Percentiles rank a stretch among this genome's conserved stretches.
phyloP scores from a whole-genome alignment of 2,329 filamentous ascomycete genomes.

The Torrubiella hemipterigena region DNA sequence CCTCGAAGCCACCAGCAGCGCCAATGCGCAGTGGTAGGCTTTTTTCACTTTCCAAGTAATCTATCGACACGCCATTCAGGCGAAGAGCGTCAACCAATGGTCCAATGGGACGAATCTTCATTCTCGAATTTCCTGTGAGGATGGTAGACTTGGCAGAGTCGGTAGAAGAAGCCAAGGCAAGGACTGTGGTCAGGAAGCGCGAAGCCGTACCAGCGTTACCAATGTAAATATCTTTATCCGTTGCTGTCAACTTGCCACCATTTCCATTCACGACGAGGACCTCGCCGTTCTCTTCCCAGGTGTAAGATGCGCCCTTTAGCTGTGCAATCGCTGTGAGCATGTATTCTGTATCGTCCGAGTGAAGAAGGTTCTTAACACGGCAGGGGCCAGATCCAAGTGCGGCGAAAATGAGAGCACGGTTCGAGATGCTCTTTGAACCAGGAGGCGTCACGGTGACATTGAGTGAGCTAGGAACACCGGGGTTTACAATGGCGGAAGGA shows the following conservation, averaged over 20 bases:
- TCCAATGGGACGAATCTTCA: constrained; percentile 92
- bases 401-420: constrained; percentile 85
- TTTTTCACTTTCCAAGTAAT: constrained; percentile 72
- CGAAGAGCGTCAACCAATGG: constrained; percentile 83
- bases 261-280: constrained; percentile 81
- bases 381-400: constrained; percentile 80
- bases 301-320: constrained; percentile 76
- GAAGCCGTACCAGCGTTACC: constrained; percentile 96
- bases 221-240: constrained; percentile 68
- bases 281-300: constrained; percentile 91
- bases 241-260: constrained; percentile 73
- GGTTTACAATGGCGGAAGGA: constrained; percentile 60
- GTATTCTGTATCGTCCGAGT: constrained; percentile 93
- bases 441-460: constrained; percentile 74
- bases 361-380: constrained; percentile 80
- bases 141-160: constrained; percentile 53
- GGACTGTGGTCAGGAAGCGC: constrained; percentile 85
- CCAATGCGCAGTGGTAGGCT: constrained; percentile 76
- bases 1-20: constrained; percentile 71
- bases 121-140: constrained; percentile 85
- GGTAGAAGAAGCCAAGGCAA: constrained; percentile 64
- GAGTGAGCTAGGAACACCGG: constrained; percentile 54
- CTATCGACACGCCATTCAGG: constrained; percentile 74
- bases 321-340: constrained; percentile 89
- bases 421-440: constrained; percentile 96